Conservation (phyloP, 1,284 basidiomycete genomes). For the Earliella scabrosa region DNA sequence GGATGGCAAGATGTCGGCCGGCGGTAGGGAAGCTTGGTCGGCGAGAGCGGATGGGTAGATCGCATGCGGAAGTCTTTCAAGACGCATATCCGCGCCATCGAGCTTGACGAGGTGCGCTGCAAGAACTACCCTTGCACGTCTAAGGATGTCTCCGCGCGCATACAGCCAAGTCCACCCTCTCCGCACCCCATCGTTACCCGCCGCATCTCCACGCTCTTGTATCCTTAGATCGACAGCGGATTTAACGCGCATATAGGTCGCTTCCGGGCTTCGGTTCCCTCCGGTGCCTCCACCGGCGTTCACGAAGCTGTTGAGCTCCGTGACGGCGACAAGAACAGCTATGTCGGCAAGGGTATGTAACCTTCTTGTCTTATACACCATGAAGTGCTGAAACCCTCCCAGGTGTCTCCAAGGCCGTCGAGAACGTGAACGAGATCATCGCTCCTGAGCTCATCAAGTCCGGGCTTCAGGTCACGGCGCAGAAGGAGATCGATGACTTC, state of each 20-base stretch:
- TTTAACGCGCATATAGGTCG: constrained; percentile 59
- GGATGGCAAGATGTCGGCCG: background rate
- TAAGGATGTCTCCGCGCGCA: background rate
- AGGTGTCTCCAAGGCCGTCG: constrained; percentile 94
- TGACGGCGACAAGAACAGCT: constrained; percentile 92
- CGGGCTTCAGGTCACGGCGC: constrained; percentile 85
- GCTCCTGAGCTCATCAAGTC: constrained; percentile 90
- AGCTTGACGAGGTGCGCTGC: no score
- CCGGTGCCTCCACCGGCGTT: constrained; percentile 97
- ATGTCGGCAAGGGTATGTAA: constrained; percentile 90
- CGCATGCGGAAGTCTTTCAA: no score
- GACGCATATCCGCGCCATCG: no score
- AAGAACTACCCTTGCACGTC: no score
- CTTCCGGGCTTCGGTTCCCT: constrained; percentile 96
- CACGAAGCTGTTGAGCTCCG: constrained; percentile 99
- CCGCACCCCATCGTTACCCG: background rate
- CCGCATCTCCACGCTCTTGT: constrained; percentile 10
- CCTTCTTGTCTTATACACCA: background rate
- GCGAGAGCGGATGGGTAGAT: no score
- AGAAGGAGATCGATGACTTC: constrained; percentile 98
- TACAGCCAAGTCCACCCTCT: background rate
- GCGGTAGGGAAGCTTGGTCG: background rate
- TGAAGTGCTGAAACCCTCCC: background rate
- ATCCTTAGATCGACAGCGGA: background rate
- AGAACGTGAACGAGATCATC: constrained; percentile 94